A percentile compares a stretch with the other conserved stretches of the same genome.
phyloP scores from a whole-genome alignment of 768 basidiomycete genomes.

The Pulveroboletus sp. region DNA sequence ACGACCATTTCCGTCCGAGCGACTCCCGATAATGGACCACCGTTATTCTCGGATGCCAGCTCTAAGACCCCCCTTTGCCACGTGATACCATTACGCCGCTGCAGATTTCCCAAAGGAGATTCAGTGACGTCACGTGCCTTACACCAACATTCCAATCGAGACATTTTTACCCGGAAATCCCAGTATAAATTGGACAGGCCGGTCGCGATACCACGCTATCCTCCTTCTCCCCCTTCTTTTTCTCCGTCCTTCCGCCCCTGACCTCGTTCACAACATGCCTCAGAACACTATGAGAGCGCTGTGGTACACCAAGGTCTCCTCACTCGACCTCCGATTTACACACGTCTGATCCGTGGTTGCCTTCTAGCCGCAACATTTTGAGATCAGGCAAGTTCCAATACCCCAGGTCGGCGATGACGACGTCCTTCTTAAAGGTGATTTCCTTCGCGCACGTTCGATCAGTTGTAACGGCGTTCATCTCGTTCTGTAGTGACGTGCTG shows the following conservation, averaged over 20 bases:
- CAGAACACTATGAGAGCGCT: slow-evolving; percentile 70
- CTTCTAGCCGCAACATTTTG: slow-evolving; percentile 59
- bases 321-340: slow-evolving; percentile 1
- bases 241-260: background rate
- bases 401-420: slow-evolving; percentile 64
- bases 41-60: no score
- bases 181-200: slow-evolving; percentile 15
- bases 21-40: no score
- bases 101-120: slow-evolving; percentile 1
- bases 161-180: no score
- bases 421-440: slow-evolving; percentile 65
- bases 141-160: no score
- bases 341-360: slow-evolving; percentile 8
- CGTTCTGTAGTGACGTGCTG: slow-evolving; percentile 36
- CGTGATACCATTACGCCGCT: slow-evolving; percentile 6
- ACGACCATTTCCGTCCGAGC: no score
- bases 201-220: slow-evolving; percentile 1
- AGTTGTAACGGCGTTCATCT: slow-evolving; percentile 1
- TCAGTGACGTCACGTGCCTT: slow-evolving; percentile 22
- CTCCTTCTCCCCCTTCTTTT: background rate
- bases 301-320: slow-evolving; percentile 59
- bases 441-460: background rate
- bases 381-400: slow-evolving; percentile 62
- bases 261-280: slow-evolving; percentile 36
- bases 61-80: no score